Base-by-base conservation (phyloP, 1,139 yeast genomes). In the Pichia sp. region DNA sequence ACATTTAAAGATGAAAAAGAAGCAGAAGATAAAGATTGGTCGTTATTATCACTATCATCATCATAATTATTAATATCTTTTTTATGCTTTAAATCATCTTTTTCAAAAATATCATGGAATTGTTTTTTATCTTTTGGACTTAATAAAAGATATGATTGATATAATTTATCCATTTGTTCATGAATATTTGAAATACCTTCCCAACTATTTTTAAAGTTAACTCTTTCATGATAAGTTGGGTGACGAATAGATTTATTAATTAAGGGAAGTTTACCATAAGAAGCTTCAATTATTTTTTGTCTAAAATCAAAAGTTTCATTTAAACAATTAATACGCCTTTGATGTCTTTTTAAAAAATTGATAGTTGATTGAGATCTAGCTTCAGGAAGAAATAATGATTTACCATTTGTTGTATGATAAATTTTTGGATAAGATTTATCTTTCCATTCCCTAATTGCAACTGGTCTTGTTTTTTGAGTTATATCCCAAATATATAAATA, bases 401-500 rank as follows among this genome's bases (percentile, higher is more conserved):
- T 63, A 3, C 74, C 74, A 46, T 68, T 68, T 2, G 69, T 60
- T 0, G 73, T 65, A 6, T 58, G 58, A 41, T 60, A 57, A 6
- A 68, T 49, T 48, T 57, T 66, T 4, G 73, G 72, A 59, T 62
- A 65, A n/a, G 68, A 51, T 76, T 81, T 56, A 63, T 76, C 57
- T 59, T 68, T 54, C 92, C 96, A 92, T 62, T 92, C 97, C 55
- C 92, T 74, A 20, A 82, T 70, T 23, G 92, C 82, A 28, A 87
- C 76, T 0, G 98, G 97, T 46, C 96, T 76, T 51, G 84, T 83
- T 35, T 74, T 74, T 55, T 87, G 94, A 49, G 82, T 73, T 30
- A 86, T 70, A 59, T 94, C 98, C 66, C 85, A 92, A 28, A 87
- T 82, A 52, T 84, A 80, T 34, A 89, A 67, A 63, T 82, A 89